phyloP scores from a whole-genome alignment of 73 alveolate genomes.

The Stentor roeselii region DNA sequence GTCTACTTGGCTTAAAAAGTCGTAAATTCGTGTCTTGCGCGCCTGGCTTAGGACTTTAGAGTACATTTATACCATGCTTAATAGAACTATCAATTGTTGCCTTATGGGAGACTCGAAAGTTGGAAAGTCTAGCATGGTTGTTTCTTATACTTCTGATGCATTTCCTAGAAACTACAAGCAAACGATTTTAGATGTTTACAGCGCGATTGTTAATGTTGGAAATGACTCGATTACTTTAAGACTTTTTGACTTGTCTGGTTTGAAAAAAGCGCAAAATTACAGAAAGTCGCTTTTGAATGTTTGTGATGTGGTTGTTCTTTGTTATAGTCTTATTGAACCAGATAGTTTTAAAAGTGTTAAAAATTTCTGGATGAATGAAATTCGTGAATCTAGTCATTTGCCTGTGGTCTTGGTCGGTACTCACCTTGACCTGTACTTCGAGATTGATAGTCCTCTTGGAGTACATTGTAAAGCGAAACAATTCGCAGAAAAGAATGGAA shows the following conservation, averaged over 20 bases:
- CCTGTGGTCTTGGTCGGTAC: background rate
- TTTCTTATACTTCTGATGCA: background rate
- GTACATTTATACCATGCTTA: slow-evolving; percentile 10
- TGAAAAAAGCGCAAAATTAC: background rate
- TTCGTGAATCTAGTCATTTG: background rate
- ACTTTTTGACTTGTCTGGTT: background rate
- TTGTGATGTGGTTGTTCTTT: background rate
- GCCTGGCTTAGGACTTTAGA: background rate
- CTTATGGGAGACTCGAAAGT: background rate
- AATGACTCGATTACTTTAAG: background rate
- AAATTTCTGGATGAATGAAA: background rate
- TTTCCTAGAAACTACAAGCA: background rate
- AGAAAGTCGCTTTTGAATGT: background rate
- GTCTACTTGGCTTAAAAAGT: background rate
- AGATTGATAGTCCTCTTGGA: too few species aligned
- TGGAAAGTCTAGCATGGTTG: background rate
- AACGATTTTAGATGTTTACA: background rate
- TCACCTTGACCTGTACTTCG: background rate
- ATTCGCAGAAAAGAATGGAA: background rate
- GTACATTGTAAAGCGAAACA: background rate
- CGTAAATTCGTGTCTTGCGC: background rate
- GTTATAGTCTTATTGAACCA: background rate
- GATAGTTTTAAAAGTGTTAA: background rate
- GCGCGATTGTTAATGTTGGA: background rate
- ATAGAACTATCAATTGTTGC: background rate